Evolutionary conservation across 73 alveolate genomes (phyloP).

Genomic region (Tetrahymena malaccensis): DNA sequence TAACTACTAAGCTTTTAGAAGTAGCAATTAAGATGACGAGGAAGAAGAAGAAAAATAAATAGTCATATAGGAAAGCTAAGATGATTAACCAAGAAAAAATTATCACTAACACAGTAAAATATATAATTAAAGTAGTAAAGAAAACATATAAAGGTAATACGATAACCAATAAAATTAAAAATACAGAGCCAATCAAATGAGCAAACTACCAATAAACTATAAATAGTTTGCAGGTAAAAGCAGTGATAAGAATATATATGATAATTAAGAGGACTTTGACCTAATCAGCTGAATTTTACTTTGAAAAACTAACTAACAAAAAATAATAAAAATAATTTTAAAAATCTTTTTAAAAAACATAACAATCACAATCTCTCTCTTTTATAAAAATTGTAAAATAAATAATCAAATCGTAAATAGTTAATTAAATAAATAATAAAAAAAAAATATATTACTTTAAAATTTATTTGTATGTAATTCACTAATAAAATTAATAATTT

Average conservation of each 20-base stretch:
- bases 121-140: no score
- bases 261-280: neutral
- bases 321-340: no score
- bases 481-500: no score
- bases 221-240: neutral
- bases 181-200: neutral
- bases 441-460: no score
- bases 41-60: neutral
- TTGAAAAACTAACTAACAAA: no score
- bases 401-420: neutral
- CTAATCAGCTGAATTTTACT: neutral
- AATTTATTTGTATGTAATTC: neutral
- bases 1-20: neutral
- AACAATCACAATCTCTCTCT: neutral
- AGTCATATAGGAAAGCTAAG: neutral
- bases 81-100: neutral
- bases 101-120: neutral
- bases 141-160: no score
- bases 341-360: no score
- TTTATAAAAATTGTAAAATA: no score
- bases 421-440: no score
- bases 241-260: neutral
- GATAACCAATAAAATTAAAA: neutral
- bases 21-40: neutral
- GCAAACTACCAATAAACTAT: neutral